Evolutionary conservation across 495 filamentous ascomycete species (phyloP), one percentile per base, ranked within the genome.

Genomic region (Penicillium robsamsonii): DNA sequence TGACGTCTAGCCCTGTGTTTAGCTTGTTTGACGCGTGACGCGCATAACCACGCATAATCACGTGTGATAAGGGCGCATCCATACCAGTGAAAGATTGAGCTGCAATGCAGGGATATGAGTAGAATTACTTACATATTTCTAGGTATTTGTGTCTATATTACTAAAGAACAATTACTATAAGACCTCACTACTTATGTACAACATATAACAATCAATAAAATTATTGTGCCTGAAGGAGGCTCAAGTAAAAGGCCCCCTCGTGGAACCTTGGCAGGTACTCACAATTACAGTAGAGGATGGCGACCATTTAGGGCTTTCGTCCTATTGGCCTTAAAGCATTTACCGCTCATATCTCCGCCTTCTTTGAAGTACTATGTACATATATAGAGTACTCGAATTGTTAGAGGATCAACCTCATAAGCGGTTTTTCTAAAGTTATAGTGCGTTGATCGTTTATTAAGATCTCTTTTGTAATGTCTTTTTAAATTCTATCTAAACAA

Each of bases 11-110:
- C 46, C 29, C 29, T 24, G 18, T 18, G 30, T 55, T 55, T 55
- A 22, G 9, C 15, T 12, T 30, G 25, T 55, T 59, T 48, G 45
- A 37, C 40, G n/a, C 35, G 43, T 47, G 35, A 45, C 30, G 43
- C 51, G 60, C 41, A 29, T 2, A 12, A 40, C 55, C 59, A 62
- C 60, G 56, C 59, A 51, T 10, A 27, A 27, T 27, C 25, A 27
- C 25, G 25, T 27, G 25, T 18, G 56, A 62, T 62, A 59, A 58
- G 25, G 29, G 13, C 24, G 35, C 29, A n/a, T 41, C 12, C 22
- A 29, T 29, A 30, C 41, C 35, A 41, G 30, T 12, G 1, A 17
- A 11, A 47, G 18, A n/a, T 22, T 20, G 29, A 20, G 4, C 9
- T 20, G n/a, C 17, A n/a, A 33, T 17, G 8, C n/a, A 33, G 29